phyloP scores from a whole-genome alignment of 2,329 filamentous ascomycete genomes.

The Apiospora marii region DNA sequence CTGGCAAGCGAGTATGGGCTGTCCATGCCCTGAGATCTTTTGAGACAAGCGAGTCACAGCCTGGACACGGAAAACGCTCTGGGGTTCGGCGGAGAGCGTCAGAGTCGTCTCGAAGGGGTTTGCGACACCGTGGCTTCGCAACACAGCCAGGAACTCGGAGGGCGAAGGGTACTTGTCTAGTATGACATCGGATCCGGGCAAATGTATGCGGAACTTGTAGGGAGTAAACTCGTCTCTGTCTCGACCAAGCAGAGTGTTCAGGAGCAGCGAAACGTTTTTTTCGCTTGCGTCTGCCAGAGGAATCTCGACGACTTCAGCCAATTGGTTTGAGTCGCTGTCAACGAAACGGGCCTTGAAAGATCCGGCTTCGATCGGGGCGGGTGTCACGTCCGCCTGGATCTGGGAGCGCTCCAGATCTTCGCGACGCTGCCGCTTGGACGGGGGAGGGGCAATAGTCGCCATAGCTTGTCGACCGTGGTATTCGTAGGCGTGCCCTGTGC shows the following conservation, averaged over 20 bases:
- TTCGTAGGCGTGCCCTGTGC: background rate
- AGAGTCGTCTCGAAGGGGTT: constrained; percentile 65
- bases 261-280: constrained; percentile 85
- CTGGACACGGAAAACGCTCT: constrained; percentile 93
- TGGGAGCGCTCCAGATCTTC: constrained; percentile 75
- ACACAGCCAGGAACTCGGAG: constrained; percentile 58
- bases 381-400: constrained; percentile 77
- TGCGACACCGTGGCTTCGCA: constrained; percentile 63
- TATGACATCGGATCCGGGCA: constrained; percentile 60
- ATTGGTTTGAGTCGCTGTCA: constrained; percentile 78
- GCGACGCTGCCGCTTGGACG: constrained; percentile 85
- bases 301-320: constrained; percentile 75
- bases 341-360: constrained; percentile 88
- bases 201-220: constrained; percentile 67
- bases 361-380: constrained; percentile 73
- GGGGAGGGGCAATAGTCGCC: constrained; percentile 84
- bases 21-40: constrained; percentile 87
- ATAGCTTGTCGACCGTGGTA: constrained; percentile 52
- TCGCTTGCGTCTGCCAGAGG: constrained; percentile 85
- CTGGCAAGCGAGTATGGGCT: constrained; percentile 85
- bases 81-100: constrained; percentile 72
- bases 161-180: constrained; percentile 62
- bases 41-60: constrained; percentile 90
- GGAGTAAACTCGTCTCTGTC: constrained; percentile 67
- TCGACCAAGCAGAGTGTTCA: constrained; percentile 84